A percentile compares a stretch with the other conserved stretches of the same genome.
Evolutionary conservation across 495 filamentous ascomycete genomes (phyloP).

Genomic region (Podospora didyma): DNA sequence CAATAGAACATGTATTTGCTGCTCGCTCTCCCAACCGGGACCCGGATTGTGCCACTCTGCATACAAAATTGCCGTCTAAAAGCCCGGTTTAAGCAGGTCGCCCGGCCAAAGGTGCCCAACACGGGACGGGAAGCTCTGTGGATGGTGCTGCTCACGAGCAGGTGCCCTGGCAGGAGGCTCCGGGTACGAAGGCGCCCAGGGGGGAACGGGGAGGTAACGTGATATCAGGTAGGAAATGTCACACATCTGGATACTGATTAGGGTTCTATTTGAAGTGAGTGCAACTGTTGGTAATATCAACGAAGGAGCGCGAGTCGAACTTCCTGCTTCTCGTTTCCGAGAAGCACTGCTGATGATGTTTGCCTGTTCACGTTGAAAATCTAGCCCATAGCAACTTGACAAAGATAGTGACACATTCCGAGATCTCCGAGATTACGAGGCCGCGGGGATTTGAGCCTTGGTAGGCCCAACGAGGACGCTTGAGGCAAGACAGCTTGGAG

Average conservation of each 20-base stretch:
- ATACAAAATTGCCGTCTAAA: background rate
- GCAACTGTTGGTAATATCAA: no score
- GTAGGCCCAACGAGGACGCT: background rate
- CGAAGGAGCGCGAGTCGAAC: no score
- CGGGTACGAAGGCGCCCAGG: background rate
- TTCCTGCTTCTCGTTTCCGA: no score
- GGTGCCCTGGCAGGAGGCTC: background rate
- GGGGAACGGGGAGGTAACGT: no score
- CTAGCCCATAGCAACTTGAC: background rate
- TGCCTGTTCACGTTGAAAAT: background rate
- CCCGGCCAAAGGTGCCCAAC: background rate
- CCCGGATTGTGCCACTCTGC: conserved; percentile 17
- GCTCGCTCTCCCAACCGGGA: conserved; percentile 4
- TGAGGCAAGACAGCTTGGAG: background rate
- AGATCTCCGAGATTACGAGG: background rate
- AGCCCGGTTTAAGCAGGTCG: conserved; percentile 10
- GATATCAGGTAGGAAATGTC: no score
- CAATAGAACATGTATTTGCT: background rate
- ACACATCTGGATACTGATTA: no score
- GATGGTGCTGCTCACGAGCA: background rate
- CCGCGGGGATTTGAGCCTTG: background rate
- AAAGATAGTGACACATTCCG: background rate
- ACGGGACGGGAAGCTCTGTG: background rate
- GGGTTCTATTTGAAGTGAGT: no score
- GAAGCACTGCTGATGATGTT: background rate